phyloP scores from a whole-genome alignment of 257 asterid genomes.

The Lantana camara region DNA sequence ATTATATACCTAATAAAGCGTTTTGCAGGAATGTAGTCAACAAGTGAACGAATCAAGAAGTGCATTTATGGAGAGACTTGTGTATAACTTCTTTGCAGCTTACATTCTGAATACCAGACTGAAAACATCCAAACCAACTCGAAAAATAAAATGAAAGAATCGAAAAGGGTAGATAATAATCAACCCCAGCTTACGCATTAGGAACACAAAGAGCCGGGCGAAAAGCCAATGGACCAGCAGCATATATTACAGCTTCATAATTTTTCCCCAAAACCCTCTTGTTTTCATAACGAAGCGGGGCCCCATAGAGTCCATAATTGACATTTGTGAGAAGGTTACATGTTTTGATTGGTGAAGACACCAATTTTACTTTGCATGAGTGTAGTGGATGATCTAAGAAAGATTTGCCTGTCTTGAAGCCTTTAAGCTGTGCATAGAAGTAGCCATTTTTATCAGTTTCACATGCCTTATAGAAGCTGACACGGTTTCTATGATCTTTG shows the following conservation, averaged over 20 bases:
- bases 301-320: slow-evolving; percentile 77
- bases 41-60: slow-evolving; percentile 21
- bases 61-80: background rate
- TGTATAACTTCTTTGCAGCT: slow-evolving; percentile 30
- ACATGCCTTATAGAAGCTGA: slow-evolving; percentile 76
- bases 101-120: slow-evolving; percentile 19
- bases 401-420: slow-evolving; percentile 65
- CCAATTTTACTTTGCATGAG: slow-evolving; percentile 71
- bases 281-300: slow-evolving; percentile 63
- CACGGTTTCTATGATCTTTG: slow-evolving; percentile 64
- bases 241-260: slow-evolving; percentile 71
- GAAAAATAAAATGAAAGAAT: background rate
- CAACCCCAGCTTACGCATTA: slow-evolving; percentile 32
- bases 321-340: slow-evolving; percentile 70
- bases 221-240: slow-evolving; percentile 81
- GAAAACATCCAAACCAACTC: background rate
- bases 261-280: slow-evolving; percentile 48
- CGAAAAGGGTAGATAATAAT: slow-evolving; percentile 5
- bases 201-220: slow-evolving; percentile 70
- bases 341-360: slow-evolving; percentile 58
- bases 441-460: slow-evolving; percentile 62
- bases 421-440: slow-evolving; percentile 75
- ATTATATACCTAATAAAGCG: background rate
- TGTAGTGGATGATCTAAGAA: slow-evolving; percentile 91
- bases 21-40: background rate